Percentiles rank a stretch among this genome's conserved stretches.
Conservation (phyloP, 805 yeast genomes). For the Ogataea pilisensis region DNA sequence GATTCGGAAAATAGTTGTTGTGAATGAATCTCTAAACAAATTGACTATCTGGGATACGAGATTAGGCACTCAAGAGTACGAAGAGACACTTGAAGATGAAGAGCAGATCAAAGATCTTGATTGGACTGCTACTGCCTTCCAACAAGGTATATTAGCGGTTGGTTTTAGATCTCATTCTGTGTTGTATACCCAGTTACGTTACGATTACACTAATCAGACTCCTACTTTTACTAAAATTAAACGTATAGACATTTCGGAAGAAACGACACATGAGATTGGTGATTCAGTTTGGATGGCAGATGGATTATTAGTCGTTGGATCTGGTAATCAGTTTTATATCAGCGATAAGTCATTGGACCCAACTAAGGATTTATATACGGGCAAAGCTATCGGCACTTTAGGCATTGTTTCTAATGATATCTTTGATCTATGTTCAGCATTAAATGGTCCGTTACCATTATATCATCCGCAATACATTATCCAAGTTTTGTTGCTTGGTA, state of each 20-base stretch:
- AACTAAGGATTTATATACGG: constrained; percentile 43
- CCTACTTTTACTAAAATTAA: constrained; percentile 79
- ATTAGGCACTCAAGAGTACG: constrained; percentile 63
- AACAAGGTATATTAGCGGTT: constrained; percentile 72
- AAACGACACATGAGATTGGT: constrained; percentile 78
- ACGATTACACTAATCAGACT: constrained; percentile 78
- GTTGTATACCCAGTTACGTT: constrained; percentile 76
- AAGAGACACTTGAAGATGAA: constrained; percentile 35
- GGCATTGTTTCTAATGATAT: constrained; percentile 53
- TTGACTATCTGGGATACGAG: constrained; percentile 79
- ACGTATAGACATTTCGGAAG: constrained; percentile 62
- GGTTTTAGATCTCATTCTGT: constrained; percentile 66
- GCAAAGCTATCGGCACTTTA: constrained; percentile 53
- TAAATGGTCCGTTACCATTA: constrained; percentile 86
- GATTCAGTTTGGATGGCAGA: constrained; percentile 84
- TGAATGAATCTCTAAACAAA: constrained; percentile 46
- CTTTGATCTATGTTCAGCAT: constrained; percentile 64
- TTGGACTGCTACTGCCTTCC: constrained; percentile 72
- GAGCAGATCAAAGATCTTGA: constrained; percentile 63
- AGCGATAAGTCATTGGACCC: constrained; percentile 67
- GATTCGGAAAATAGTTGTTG: constrained; percentile 68
- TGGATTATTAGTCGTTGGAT: constrained; percentile 76
- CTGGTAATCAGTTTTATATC: constrained; percentile 86
- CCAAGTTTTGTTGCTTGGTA: constrained; percentile 65
- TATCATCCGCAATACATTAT: constrained; percentile 88